Percentiles rank a stretch among this genome's conserved stretches.
These are phyloP conservation scores for Gryganskiella cystojenkinii DNA, from an alignment of 192 early-diverging fungal species.

Conservation along the genomic window DNA sequence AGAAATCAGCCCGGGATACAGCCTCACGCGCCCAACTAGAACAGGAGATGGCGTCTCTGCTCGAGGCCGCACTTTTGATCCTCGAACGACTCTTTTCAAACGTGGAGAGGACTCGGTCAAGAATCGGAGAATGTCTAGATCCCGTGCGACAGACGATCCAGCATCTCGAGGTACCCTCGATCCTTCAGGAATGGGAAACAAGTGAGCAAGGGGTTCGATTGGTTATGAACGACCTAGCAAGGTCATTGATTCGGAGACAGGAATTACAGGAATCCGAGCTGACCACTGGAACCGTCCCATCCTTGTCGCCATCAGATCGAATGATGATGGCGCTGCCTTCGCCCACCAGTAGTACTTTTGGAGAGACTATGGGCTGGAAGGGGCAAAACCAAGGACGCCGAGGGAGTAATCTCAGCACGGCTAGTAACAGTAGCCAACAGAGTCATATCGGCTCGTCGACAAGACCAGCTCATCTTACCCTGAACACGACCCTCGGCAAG, in stretches of 20 bases:
- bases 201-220: constrained; percentile 7
- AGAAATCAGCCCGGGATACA: constrained; percentile 7
- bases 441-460: no score
- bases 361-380: neutral
- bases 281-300: neutral
- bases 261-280: constrained; percentile 24
- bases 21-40: constrained; percentile 17
- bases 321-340: neutral
- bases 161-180: constrained; percentile 12
- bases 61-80: constrained; percentile 41
- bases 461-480: no score
- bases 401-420: neutral
- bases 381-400: neutral
- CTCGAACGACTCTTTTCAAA: constrained; percentile 26
- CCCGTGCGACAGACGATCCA: constrained; percentile 31
- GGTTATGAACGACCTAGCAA: constrained; percentile 11
- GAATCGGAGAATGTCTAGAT: neutral
- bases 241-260: constrained; percentile 17
- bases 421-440: no score
- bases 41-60: constrained; percentile 32
- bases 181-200: constrained; percentile 28
- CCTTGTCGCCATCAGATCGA: neutral
- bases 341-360: neutral
- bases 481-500: no score
- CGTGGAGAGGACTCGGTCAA: constrained; percentile 3